Evolutionary conservation across 2,329 filamentous ascomycete species (phyloP).

Genomic region (Nemania diffusa): DNA sequence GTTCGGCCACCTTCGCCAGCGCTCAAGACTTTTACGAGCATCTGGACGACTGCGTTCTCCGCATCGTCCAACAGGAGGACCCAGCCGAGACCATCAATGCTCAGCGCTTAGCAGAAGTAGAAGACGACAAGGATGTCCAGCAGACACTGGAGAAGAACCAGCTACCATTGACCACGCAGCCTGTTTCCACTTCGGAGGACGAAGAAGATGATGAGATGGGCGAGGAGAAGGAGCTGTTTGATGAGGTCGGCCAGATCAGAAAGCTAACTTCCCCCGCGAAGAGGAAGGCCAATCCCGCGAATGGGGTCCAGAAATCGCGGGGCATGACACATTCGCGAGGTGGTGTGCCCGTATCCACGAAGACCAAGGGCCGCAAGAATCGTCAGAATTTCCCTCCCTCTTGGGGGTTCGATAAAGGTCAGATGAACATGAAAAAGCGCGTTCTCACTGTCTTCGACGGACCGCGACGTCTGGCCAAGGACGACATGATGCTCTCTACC

Average conservation of each 20-base stretch:
- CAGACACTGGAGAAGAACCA: constrained; percentile 73
- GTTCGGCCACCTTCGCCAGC: constrained; percentile 87
- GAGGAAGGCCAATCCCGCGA: constrained; percentile 68
- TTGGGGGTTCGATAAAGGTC: constrained; percentile 91
- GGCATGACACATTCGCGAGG: constrained; percentile 83
- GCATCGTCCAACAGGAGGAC: constrained; percentile 77
- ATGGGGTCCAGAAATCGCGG: constrained; percentile 72
- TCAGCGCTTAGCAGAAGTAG: constrained; percentile 72
- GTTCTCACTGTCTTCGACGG: constrained; percentile 95
- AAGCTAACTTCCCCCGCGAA: constrained; percentile 63
- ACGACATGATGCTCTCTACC: constrained; percentile 98
- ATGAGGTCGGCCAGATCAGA: constrained; percentile 64
- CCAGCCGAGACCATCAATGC: constrained; percentile 76
- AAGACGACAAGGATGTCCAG: constrained; percentile 70
- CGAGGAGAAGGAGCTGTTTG: constrained; percentile 70
- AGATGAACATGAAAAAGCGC: constrained; percentile 99
- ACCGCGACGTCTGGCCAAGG: constrained; percentile 87
- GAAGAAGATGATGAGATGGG: constrained; percentile 69
- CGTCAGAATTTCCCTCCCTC: constrained; percentile 91
- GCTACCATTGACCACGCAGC: constrained; percentile 59
- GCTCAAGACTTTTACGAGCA: constrained; percentile 99
- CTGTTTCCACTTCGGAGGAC: constrained; percentile 49
- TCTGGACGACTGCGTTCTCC: constrained; percentile 80
- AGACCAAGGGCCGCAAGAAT: constrained; percentile 81
- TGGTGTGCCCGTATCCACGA: constrained; percentile 67